Evolutionary conservation across 1,284 basidiomycete genomes (phyloP).

Genomic region (Gomphus bonarii): DNA sequence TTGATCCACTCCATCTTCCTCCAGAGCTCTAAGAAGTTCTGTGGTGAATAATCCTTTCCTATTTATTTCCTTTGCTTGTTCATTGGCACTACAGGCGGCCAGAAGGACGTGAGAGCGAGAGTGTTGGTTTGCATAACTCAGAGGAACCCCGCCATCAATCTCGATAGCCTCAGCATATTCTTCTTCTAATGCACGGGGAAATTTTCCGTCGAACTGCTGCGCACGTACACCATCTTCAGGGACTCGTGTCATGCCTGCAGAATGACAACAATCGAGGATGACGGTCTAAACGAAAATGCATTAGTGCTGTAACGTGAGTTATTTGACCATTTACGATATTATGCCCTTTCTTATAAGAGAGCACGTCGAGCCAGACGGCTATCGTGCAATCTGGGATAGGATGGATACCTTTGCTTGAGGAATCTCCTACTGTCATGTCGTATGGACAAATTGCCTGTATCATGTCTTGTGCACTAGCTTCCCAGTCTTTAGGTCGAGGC

Average conservation of each 20-base stretch:
- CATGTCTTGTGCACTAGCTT: no score
- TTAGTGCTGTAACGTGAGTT: background rate
- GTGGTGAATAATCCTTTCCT: conserved; percentile 50
- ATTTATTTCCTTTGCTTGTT: conserved; percentile 45
- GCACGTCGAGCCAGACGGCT: conserved; percentile 42
- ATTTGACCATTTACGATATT: conserved; percentile 32
- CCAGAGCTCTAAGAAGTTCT: conserved; percentile 36
- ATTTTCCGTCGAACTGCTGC: conserved; percentile 41
- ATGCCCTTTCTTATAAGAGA: conserved; percentile 45
- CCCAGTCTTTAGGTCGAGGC: no score
- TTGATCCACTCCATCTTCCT: conserved; percentile 37
- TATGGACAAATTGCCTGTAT: conserved; percentile 26
- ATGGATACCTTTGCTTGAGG: conserved; percentile 34
- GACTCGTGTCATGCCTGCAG: conserved; percentile 24
- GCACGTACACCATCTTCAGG: conserved; percentile 27
- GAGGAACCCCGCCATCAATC: background rate
- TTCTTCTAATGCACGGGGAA: background rate
- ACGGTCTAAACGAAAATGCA: conserved; percentile 28
- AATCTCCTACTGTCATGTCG: conserved; percentile 43
- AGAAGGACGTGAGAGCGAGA: conserved; percentile 39
- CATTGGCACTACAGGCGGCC: conserved; percentile 40
- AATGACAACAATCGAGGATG: conserved; percentile 55
- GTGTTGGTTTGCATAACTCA: conserved; percentile 28
- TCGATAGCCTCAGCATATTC: no score
- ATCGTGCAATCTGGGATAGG: conserved; percentile 62